Percentiles rank a stretch among this genome's conserved stretches.
These are phyloP conservation scores for Cercospora sp. DNA, from an alignment of 2,329 filamentous ascomycete genomes.

Conservation along the genomic window DNA sequence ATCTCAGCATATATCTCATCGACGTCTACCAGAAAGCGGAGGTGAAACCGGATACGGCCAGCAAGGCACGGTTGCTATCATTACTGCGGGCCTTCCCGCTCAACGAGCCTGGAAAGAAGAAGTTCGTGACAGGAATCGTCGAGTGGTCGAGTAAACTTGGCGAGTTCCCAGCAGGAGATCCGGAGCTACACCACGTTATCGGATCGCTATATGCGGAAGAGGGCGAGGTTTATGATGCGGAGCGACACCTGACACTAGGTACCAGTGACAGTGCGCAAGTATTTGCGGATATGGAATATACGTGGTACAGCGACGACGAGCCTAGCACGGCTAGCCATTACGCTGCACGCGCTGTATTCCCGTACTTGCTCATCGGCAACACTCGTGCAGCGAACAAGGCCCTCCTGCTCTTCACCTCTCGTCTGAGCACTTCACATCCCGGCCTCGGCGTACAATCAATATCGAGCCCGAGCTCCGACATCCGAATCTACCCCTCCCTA, in stretches of 20 bases:
- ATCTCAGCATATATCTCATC: constrained; percentile 81
- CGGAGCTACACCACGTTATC: constrained; percentile 89
- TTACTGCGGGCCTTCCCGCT: constrained; percentile 77
- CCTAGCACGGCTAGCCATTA: constrained; percentile 85
- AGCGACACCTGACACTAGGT: constrained; percentile 83
- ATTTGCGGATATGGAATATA: constrained; percentile 80
- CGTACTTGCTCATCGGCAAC: constrained; percentile 88
- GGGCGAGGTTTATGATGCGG: constrained; percentile 88
- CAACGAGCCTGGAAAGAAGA: constrained; percentile 88
- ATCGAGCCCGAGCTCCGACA: constrained; percentile 68
- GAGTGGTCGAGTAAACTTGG: constrained; percentile 85
- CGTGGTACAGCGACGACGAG: constrained; percentile 89
- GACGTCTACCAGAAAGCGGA: constrained; percentile 90
- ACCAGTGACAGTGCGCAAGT: constrained; percentile 83
- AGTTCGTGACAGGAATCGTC: constrained; percentile 84
- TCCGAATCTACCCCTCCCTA: constrained; percentile 79
- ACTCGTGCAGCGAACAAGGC: constrained; percentile 83
- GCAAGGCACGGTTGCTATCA: constrained; percentile 72
- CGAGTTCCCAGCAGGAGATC: constrained; percentile 86
- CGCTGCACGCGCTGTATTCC: constrained; percentile 80
- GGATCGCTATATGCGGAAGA: constrained; percentile 90
- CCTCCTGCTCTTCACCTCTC: constrained; percentile 72
- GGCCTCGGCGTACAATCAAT: constrained; percentile 78
- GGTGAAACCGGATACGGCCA: constrained; percentile 71
- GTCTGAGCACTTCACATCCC: constrained; percentile 60